These are phyloP conservation scores for Narthecium ossifragum DNA, from an alignment of 106 monocot species.

Conservation along the genomic window DNA sequence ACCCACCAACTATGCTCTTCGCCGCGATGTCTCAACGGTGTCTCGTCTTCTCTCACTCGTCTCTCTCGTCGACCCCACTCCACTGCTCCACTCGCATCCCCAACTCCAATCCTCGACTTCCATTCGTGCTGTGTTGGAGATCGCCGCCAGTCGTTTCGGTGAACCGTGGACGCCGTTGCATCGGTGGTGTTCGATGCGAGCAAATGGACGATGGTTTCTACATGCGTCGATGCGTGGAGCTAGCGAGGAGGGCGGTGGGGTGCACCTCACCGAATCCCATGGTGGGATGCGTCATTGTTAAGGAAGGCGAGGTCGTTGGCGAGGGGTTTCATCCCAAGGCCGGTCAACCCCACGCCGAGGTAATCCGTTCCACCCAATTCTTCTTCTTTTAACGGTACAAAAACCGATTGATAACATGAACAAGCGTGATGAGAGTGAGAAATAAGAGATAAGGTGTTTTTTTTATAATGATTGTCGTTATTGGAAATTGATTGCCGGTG, in stretches of 20 bases:
- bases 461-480: too few relatives aligned
- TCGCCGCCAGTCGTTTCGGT: too few relatives aligned
- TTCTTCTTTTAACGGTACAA: background rate
- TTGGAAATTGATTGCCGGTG: too few relatives aligned
- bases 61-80: too few relatives aligned
- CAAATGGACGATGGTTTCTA: slow-evolving; percentile 53
- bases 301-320: slow-evolving; percentile 69
- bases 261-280: slow-evolving; percentile 91
- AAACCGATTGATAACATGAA: background rate
- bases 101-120: background rate
- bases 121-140: too few relatives aligned
- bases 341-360: slow-evolving; percentile 95
- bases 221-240: slow-evolving; percentile 76
- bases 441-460: too few relatives aligned
- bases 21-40: too few relatives aligned
- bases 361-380: background rate
- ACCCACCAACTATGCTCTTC: too few relatives aligned
- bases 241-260: slow-evolving; percentile 62
- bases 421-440: too few relatives aligned
- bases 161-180: too few relatives aligned
- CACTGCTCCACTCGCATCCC: background rate
- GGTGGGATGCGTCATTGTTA: slow-evolving; percentile 95
- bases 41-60: too few relatives aligned
- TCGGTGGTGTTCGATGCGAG: slow-evolving; percentile 17
- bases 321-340: slow-evolving; percentile 95